A percentile compares a stretch with the other conserved stretches of the same genome.
These are phyloP conservation scores for Microbotryum silenes-acaulis DNA, from an alignment of 1,284 basidiomycete genomes.

Conservation along the genomic window DNA sequence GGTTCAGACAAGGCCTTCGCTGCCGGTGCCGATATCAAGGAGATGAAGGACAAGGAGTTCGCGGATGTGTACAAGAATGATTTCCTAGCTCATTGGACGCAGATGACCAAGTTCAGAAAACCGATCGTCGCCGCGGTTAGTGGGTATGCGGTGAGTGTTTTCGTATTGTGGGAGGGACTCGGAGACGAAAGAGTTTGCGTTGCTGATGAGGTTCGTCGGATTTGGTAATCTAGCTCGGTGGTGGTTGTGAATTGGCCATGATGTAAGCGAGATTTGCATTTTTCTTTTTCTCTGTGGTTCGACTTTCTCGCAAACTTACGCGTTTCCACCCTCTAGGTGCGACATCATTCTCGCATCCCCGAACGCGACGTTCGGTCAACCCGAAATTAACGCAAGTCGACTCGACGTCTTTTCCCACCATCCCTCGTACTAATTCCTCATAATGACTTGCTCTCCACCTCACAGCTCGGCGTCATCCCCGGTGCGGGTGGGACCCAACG, in stretches of 20 bases:
- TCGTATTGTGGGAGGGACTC: neutral
- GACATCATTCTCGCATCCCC: slow-evolving; percentile 95
- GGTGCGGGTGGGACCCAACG: slow-evolving; percentile 60
- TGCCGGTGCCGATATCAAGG: slow-evolving; percentile 53
- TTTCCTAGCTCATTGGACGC: slow-evolving; percentile 82
- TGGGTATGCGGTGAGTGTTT: slow-evolving; percentile 75
- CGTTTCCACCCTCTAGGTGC: slow-evolving; percentile 42
- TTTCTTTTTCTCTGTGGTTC: no score
- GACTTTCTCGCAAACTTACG: neutral
- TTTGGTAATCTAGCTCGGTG: slow-evolving; percentile 59
- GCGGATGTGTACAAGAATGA: slow-evolving; percentile 79
- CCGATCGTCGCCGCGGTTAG: slow-evolving; percentile 93
- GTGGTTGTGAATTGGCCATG: slow-evolving; percentile 91
- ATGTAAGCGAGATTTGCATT: slow-evolving; percentile 49
- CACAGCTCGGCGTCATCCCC: slow-evolving; percentile 78
- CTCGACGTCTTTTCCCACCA: neutral
- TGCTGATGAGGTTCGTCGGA: neutral
- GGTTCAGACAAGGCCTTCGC: slow-evolving; percentile 92
- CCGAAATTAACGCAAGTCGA: slow-evolving; percentile 68
- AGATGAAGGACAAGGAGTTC: slow-evolving; percentile 65
- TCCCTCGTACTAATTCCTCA: no score
- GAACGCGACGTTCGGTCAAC: slow-evolving; percentile 88
- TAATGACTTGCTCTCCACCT: no score
- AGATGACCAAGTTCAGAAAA: slow-evolving; percentile 69
- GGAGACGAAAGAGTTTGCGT: slow-evolving; percentile 5